Evolutionary conservation across 495 filamentous ascomycete genomes (phyloP), one percentile per base, ranked within the genome.

Genomic region (Penicilliopsis zonata): DNA sequence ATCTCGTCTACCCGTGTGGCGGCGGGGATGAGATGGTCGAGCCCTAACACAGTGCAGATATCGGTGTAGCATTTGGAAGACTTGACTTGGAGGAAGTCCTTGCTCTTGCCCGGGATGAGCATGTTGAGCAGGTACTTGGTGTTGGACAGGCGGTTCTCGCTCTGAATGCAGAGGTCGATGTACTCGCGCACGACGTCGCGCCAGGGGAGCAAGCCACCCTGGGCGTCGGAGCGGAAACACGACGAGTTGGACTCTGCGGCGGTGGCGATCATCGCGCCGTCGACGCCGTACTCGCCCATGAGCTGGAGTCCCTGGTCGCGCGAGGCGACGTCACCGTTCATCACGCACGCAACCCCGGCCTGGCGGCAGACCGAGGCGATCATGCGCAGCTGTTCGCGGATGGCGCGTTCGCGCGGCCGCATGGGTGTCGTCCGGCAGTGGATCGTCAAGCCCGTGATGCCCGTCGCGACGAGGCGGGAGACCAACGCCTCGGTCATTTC

Each of bases 391-490:
- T 94, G 85, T 14, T 81, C 80, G 10, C 92, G 70, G 28, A 95
- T 82, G 2, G 90, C 90, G 19, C 76, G 67, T 46, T 95, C 85
- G 9, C 86, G 60, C 7, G 88, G 86, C 16, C 90, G 76, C 90
- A 96, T 96, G 1, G 86, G 82, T 2, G 86, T 88, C 1, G 90
- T 98, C 13, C 92, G 83, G 52, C 90, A 96, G 57, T 98, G 92
- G 1, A 96, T 70, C 0, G 92, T 95, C 42, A 98, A 51, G 2
- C 86, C 84, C 2, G 79, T 86, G 43, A 98, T 95, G 0, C 92
- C 90, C 1, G 90, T 96, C 6, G 53, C 61, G 27, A 80, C 76
- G 2, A 98, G 69, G 34, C 71, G 65, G 14, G 70, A 65, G 18
- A 98, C 90, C 20, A 96, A 59, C 1, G 49, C 55, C 36, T 80